phyloP scores from a whole-genome alignment of 2,329 filamentous ascomycete species.

The Elsinoe necatrix region DNA sequence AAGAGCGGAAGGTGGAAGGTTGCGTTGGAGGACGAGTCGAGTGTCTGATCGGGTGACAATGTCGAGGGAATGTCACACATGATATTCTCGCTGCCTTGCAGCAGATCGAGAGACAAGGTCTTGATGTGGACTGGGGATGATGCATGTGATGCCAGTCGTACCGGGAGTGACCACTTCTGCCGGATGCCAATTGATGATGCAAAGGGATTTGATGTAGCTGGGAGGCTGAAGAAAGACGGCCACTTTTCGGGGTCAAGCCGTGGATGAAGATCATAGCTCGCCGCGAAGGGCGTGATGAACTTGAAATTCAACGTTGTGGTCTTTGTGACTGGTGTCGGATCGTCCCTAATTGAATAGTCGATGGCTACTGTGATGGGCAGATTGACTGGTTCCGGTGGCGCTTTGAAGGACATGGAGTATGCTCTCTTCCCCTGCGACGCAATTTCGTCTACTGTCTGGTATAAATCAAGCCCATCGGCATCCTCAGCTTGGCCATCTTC shows the following conservation, averaged over 20 bases:
- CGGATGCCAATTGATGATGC: constrained; percentile 52
- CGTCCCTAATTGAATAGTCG: constrained; percentile 69
- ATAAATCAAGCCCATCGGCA: constrained; percentile 4
- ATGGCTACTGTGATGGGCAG: constrained; percentile 66
- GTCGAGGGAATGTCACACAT: constrained; percentile 39
- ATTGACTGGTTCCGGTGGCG: constrained; percentile 40
- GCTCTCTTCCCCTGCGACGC: background rate
- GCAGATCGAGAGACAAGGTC: constrained; percentile 55
- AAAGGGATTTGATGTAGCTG: constrained; percentile 25
- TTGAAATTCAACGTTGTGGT: constrained; percentile 59
- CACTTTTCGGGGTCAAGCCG: constrained; percentile 68
- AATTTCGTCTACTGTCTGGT: constrained; percentile 1
- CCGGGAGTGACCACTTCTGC: constrained; percentile 73
- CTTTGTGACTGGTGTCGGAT: constrained; percentile 74
- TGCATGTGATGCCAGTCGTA: constrained; percentile 67
- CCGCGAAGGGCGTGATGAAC: constrained; percentile 78
- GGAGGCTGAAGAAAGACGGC: constrained; percentile 73
- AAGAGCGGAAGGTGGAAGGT: constrained; percentile 66
- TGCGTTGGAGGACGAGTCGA: constrained; percentile 29
- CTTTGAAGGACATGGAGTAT: constrained; percentile 25
- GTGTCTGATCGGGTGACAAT: background rate
- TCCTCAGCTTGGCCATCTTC: constrained; percentile 24
- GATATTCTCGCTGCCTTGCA: constrained; percentile 54
- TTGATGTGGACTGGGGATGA: constrained; percentile 53
- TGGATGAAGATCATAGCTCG: constrained; percentile 79